phyloP scores from a whole-genome alignment of 2,329 filamentous ascomycete species.

The Xylaria sp. region DNA sequence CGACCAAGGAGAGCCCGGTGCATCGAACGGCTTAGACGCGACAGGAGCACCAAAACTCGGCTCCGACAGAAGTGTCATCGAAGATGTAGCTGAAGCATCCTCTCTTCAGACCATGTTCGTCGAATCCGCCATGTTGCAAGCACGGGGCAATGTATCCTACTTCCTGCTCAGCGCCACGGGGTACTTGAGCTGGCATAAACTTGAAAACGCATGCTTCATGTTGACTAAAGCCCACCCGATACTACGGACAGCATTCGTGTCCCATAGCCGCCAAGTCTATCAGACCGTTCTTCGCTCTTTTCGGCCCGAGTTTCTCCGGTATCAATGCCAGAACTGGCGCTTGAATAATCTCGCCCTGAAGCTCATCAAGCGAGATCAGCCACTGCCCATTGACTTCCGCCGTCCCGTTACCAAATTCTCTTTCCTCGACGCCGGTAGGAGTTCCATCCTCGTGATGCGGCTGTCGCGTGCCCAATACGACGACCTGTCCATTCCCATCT shows the following conservation, averaged over 20 bases:
- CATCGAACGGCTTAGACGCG: slow-evolving; percentile 53
- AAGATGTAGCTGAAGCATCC: slow-evolving; percentile 62
- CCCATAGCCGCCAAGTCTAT: slow-evolving; percentile 59
- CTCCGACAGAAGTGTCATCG: slow-evolving; percentile 56
- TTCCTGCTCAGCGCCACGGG: slow-evolving; percentile 62
- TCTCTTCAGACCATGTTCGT: slow-evolving; percentile 61
- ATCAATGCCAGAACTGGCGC: slow-evolving; percentile 55
- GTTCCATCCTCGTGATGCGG: slow-evolving; percentile 60
- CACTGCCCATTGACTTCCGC: slow-evolving; percentile 54
- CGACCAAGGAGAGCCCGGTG: slow-evolving; percentile 20
- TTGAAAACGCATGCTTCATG: slow-evolving; percentile 60
- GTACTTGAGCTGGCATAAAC: slow-evolving; percentile 54
- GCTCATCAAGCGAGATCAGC: slow-evolving; percentile 58
- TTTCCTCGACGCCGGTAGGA: slow-evolving; percentile 61
- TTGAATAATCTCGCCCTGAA: slow-evolving; percentile 56
- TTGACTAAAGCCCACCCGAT: slow-evolving; percentile 61
- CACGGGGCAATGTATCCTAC: slow-evolving; percentile 59
- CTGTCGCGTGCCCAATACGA: slow-evolving; percentile 64
- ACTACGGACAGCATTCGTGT: slow-evolving; percentile 65
- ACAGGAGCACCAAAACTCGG: slow-evolving; percentile 58
- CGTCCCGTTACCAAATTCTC: slow-evolving; percentile 62
- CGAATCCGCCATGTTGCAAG: slow-evolving; percentile 59
- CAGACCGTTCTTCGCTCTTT: slow-evolving; percentile 60
- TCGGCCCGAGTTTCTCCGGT: slow-evolving; percentile 57
- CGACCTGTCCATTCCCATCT: slow-evolving; percentile 56